These are phyloP conservation scores for Trifolium repens DNA, from an alignment of 306 rosid species.

Conservation along the genomic window DNA sequence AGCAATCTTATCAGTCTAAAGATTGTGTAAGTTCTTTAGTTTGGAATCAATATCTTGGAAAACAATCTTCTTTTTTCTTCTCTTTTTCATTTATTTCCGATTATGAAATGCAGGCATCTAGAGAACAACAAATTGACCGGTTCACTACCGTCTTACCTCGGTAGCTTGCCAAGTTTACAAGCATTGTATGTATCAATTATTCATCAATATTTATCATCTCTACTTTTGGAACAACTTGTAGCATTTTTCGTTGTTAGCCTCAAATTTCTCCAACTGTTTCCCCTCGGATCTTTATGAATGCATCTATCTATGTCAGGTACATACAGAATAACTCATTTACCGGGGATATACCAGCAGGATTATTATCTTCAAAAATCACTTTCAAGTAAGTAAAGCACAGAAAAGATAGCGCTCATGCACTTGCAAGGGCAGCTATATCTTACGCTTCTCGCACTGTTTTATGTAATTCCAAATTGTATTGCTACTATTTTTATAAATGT, in stretches of 20 bases:
- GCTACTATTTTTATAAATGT: too few species aligned
- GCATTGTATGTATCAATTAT: slow-evolving; percentile 72
- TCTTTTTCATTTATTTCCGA: background rate
- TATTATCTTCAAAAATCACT: slow-evolving; percentile 60
- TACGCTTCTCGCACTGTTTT: too few species aligned
- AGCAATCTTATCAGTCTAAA: slow-evolving; percentile 78
- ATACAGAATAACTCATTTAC: slow-evolving; percentile 86
- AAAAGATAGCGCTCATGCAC: background rate
- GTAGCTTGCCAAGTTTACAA: slow-evolving; percentile 75
- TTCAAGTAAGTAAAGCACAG: slow-evolving; percentile 64
- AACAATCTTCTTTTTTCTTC: slow-evolving; percentile 16
- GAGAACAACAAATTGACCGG: slow-evolving; percentile 90
- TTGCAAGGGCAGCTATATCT: too few species aligned
- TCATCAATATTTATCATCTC: slow-evolving; percentile 29
- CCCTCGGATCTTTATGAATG: slow-evolving; percentile 25
- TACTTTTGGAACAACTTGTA: slow-evolving; percentile 21
- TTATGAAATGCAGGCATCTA: slow-evolving; percentile 72
- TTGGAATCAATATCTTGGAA: slow-evolving; percentile 17
- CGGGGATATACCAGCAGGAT: slow-evolving; percentile 81
- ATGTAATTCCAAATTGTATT: too few species aligned
- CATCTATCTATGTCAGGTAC: slow-evolving; percentile 64
- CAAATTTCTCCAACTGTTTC: slow-evolving; percentile 7
- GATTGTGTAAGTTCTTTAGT: slow-evolving; percentile 74
- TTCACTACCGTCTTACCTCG: slow-evolving; percentile 75
- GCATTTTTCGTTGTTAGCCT: slow-evolving; percentile 34